phyloP scores from a whole-genome alignment of 2,329 filamentous ascomycete genomes.

The Akanthomyces lecanii region DNA sequence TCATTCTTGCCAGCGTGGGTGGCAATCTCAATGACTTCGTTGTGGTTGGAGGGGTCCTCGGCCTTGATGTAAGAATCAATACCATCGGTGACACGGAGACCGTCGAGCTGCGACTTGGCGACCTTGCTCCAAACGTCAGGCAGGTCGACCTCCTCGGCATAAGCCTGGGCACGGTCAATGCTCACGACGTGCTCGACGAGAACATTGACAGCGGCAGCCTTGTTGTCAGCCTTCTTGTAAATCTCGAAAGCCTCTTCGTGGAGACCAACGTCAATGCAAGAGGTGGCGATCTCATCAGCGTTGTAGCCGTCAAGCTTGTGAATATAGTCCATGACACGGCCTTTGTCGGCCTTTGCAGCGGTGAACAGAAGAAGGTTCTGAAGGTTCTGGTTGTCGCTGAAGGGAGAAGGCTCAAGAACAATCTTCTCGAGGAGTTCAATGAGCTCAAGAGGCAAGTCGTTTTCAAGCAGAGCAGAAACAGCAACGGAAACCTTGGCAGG shows the following conservation, averaged over 20 bases:
- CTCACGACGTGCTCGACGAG: conserved; percentile 95
- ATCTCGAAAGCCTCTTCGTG: conserved; percentile 98
- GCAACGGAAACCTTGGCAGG: conserved; percentile 93
- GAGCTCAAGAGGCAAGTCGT: conserved; percentile 86
- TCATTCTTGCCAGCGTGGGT: conserved; percentile 96
- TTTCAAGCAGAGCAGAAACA: conserved; percentile 86
- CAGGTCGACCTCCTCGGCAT: conserved; percentile 88
- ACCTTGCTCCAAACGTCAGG: conserved; percentile 98
- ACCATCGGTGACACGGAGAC: conserved; percentile 83
- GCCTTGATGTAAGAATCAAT: conserved; percentile 98
- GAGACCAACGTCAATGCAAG: conserved; percentile 91
- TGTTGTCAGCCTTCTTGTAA: conserved; percentile 95
- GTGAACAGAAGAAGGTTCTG: conserved; percentile 97
- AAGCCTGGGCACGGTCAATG: conserved; percentile 94
- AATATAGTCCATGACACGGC: conserved; percentile 93
- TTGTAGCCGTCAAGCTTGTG: conserved; percentile 86
- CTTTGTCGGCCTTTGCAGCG: conserved; percentile 93
- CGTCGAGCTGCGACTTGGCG: conserved; percentile 95
- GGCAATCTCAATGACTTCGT: conserved; percentile 92
- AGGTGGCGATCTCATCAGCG: conserved; percentile 84
- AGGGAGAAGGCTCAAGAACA: conserved; percentile 96
- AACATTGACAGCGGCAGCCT: conserved; percentile 80
- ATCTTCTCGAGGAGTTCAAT: conserved; percentile 99
- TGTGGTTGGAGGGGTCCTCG: conserved; percentile 85
- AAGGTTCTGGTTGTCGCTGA: conserved; percentile 94